Conservation (phyloP, 768 basidiomycete genomes). For the Termitomyces sp. region DNA sequence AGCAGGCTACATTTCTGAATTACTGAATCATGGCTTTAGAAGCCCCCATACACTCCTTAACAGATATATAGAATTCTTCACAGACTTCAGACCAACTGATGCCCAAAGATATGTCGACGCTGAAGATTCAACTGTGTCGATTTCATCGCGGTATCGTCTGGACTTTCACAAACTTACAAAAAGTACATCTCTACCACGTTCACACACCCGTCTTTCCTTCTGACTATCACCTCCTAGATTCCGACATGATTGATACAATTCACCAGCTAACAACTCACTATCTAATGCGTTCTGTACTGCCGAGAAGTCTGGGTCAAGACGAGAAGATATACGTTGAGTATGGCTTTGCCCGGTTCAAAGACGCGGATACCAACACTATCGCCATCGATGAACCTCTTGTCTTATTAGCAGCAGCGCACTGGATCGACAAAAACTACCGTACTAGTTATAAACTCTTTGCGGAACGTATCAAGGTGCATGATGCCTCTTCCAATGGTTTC, state of each 20-base stretch:
- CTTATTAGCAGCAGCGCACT: slow-evolving; percentile 38
- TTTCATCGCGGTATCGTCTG: slow-evolving; percentile 34
- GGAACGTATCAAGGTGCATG: slow-evolving; percentile 30
- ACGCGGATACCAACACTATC: slow-evolving; percentile 34
- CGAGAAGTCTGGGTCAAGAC: slow-evolving; percentile 33
- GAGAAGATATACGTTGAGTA: slow-evolving; percentile 40
- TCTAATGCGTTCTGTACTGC: slow-evolving; percentile 38
- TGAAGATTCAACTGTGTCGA: slow-evolving; percentile 27
- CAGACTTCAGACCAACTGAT: slow-evolving; percentile 37
- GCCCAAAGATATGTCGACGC: slow-evolving; percentile 25
- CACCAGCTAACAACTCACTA: slow-evolving; percentile 36
- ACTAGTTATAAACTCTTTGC: slow-evolving; percentile 36
- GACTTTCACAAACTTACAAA: slow-evolving; percentile 41
- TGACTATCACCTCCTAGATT: slow-evolving; percentile 21
- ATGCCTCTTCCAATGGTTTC: slow-evolving; percentile 37
- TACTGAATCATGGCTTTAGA: slow-evolving; percentile 35
- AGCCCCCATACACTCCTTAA: slow-evolving; percentile 38
- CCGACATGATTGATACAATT: slow-evolving; percentile 35
- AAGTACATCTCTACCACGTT: slow-evolving; percentile 24
- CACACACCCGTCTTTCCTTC: background rate
- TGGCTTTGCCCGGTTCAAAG: slow-evolving; percentile 42
- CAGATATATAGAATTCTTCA: slow-evolving; percentile 38
- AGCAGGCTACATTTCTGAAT: slow-evolving; percentile 38
- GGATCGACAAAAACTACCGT: slow-evolving; percentile 35
- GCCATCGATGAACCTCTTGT: slow-evolving; percentile 43